These are phyloP conservation scores for Penicillium roqueforti DNA, from an alignment of 495 filamentous ascomycete species.

Conservation along the genomic window DNA sequence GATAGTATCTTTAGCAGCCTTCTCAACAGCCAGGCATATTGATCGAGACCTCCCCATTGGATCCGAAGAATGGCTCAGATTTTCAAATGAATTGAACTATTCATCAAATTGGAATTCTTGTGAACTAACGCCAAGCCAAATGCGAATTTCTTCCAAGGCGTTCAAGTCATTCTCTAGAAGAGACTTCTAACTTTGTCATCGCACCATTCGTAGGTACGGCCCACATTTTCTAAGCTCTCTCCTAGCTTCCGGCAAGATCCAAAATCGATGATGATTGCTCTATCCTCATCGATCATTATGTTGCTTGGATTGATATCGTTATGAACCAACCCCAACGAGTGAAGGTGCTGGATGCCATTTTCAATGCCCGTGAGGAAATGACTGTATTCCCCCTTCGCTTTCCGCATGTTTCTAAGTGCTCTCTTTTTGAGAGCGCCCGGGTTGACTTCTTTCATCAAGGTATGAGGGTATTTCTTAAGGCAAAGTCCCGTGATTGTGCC, in stretches of 20 bases:
- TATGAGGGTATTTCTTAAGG: neutral
- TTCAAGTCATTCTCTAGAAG: conserved; percentile 5
- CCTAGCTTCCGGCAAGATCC: conserved; percentile 28
- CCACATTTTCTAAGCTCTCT: neutral
- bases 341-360: neutral
- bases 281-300: conserved; percentile 25
- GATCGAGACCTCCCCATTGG: no score
- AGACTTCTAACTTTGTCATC: neutral
- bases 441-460: conserved; percentile 3
- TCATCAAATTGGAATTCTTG: no score
- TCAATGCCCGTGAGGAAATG: neutral
- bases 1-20: no score
- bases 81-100: no score
- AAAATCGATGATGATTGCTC: conserved; percentile 35
- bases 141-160: conserved; percentile 11
- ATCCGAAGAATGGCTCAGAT: no score
- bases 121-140: no score
- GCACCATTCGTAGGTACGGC: conserved; percentile 1
- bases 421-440: neutral
- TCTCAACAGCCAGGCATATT: no score
- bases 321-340: conserved; percentile 25
- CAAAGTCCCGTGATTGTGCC: conserved; percentile 1
- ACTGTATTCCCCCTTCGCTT: neutral
- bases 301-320: conserved; percentile 31
- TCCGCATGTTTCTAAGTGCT: neutral